Conservation (phyloP, 2,329 filamentous ascomycete species). For the Boeremia lycopersici region DNA sequence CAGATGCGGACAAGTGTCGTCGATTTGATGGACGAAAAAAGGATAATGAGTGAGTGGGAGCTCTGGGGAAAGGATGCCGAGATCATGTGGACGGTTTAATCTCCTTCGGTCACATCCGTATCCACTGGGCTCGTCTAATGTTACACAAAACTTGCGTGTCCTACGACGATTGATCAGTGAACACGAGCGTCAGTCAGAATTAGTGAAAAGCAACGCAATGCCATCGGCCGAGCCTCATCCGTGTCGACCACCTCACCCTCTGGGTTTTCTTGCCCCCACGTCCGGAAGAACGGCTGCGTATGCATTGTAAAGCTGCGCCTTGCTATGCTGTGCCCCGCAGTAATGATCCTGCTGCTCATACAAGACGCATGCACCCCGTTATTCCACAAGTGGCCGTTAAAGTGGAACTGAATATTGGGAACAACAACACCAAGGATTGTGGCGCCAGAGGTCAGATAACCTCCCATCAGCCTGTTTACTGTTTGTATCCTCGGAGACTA, state of each 20-base stretch:
- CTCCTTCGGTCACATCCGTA: not conserved
- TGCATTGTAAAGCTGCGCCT: too few relatives aligned
- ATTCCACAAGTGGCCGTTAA: not conserved
- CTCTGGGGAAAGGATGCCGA: conserved; percentile 19
- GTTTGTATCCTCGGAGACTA: too few relatives aligned
- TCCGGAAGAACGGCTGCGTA: too few relatives aligned
- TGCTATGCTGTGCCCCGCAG: not conserved
- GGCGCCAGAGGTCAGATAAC: not conserved
- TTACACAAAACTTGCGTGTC: not conserved
- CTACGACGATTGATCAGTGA: not conserved
- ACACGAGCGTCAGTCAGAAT: too few relatives aligned
- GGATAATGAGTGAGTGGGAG: conserved; percentile 6
- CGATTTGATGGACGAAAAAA: conserved; percentile 9
- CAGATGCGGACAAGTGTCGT: conserved; percentile 14
- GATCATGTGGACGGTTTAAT: not conserved
- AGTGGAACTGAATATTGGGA: not conserved
- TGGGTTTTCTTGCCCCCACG: not conserved
- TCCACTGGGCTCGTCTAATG: not conserved
- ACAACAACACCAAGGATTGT: not conserved
- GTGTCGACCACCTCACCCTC: not conserved
- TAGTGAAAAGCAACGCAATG: not conserved
- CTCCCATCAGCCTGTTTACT: too few relatives aligned
- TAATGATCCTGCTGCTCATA: not conserved
- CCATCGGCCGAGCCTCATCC: not conserved
- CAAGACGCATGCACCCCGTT: not conserved